Conservation (phyloP, 2,329 filamentous ascomycete species). For the Aureobasidium pullulans region DNA sequence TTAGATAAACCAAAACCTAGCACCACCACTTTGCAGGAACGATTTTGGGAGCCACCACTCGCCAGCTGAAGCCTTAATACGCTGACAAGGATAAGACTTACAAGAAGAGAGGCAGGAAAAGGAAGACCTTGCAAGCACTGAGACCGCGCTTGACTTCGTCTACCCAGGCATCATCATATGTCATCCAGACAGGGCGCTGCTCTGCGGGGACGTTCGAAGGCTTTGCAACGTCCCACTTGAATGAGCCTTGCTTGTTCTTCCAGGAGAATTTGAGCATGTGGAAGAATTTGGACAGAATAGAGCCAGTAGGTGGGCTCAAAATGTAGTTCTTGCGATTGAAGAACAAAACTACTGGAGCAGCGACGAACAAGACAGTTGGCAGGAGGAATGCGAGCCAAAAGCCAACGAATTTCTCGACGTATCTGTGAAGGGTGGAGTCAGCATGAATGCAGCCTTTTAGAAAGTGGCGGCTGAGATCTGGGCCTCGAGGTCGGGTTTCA, state of each 20-base stretch:
- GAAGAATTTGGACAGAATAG: slow-evolving; percentile 61
- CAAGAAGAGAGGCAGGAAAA: slow-evolving; percentile 44
- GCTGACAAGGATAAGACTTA: not conserved
- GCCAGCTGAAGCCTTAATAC: too few species aligned
- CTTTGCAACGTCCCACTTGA: slow-evolving; percentile 58
- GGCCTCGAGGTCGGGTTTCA: too few species aligned
- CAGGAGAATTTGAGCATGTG: slow-evolving; percentile 53
- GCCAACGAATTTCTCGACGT: slow-evolving; percentile 57
- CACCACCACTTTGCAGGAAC: too few species aligned
- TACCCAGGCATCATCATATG: slow-evolving; percentile 75
- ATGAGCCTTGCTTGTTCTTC: slow-evolving; percentile 34
- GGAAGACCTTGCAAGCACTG: slow-evolving; percentile 62
- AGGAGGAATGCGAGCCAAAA: slow-evolving; percentile 61
- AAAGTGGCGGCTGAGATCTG: too few species aligned
- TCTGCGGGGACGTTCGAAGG: slow-evolving; percentile 49
- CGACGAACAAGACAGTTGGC: slow-evolving; percentile 54
- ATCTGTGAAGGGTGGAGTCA: too few species aligned
- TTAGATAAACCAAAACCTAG: not conserved
- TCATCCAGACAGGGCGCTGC: slow-evolving; percentile 62
- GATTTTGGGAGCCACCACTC: too few species aligned
- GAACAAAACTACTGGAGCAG: slow-evolving; percentile 30
- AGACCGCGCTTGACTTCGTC: slow-evolving; percentile 62
- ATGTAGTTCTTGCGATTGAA: slow-evolving; percentile 40
- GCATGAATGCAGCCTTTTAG: too few species aligned
- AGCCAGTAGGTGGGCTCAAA: slow-evolving; percentile 60